Percentiles rank a stretch among this genome's conserved stretches.
These are phyloP conservation scores for Penicillium sp. DNA, from an alignment of 2,329 filamentous ascomycete genomes.

Conservation along the genomic window DNA sequence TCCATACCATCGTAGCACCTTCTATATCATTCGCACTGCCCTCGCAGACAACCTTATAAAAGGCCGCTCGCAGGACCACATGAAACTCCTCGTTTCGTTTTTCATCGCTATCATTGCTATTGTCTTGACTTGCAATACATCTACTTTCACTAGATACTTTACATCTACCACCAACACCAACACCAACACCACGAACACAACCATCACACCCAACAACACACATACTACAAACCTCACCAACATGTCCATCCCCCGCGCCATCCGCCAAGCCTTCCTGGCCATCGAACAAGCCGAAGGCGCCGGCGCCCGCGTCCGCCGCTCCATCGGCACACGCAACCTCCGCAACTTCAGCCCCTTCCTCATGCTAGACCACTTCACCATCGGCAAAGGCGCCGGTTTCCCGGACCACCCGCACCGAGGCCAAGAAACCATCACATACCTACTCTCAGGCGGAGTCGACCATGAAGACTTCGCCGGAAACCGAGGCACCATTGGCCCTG, in stretches of 20 bases:
- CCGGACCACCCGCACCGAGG: slow-evolving; percentile 78
- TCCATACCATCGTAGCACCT: too few species aligned
- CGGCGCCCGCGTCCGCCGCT: slow-evolving; percentile 75
- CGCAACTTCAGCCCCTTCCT: slow-evolving; percentile 85
- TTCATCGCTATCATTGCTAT: too few species aligned
- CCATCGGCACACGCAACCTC: slow-evolving; percentile 73
- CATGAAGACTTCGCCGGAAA: slow-evolving; percentile 89
- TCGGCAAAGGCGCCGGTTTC: slow-evolving; percentile 73
- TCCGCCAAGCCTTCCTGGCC: slow-evolving; percentile 75
- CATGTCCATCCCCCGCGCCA: slow-evolving; percentile 63
- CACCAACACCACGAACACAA: too few species aligned
- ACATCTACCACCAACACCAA: too few species aligned
- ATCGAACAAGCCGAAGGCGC: slow-evolving; percentile 79
- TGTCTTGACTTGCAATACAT: too few species aligned
- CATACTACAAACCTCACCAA: slow-evolving; percentile 34
- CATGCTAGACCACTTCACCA: slow-evolving; percentile 89
- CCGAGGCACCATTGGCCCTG: slow-evolving; percentile 69
- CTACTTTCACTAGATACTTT: too few species aligned
- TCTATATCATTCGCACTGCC: too few species aligned
- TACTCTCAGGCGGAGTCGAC: slow-evolving; percentile 75
- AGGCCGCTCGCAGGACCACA: too few species aligned
- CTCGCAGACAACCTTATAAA: too few species aligned
- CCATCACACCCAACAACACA: too few species aligned
- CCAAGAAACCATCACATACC: slow-evolving; percentile 83
- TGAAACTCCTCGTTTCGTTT: too few species aligned